A percentile compares a stretch with the other conserved stretches of the same genome.
phyloP scores from a whole-genome alignment of 2,329 filamentous ascomycete genomes.

The Emmonsiellopsis sp. region DNA sequence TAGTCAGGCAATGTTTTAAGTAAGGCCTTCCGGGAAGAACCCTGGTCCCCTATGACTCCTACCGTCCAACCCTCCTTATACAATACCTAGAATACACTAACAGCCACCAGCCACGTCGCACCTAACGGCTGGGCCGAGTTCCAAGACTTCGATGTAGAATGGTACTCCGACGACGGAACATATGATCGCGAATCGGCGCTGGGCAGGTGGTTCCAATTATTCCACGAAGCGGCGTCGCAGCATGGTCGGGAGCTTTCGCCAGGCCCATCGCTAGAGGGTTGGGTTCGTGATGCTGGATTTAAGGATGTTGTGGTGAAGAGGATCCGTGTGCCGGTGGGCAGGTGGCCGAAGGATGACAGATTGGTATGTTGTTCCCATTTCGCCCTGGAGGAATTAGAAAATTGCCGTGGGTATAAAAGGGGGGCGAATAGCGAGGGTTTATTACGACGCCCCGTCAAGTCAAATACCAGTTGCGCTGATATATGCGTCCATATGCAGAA shows the following conservation, averaged over 20 bases:
- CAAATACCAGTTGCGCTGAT: neutral
- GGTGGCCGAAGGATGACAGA: conserved; percentile 19
- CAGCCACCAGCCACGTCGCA: conserved; percentile 4
- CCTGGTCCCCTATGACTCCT: neutral
- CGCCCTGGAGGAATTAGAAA: neutral
- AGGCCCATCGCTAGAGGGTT: conserved; percentile 5
- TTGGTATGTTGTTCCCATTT: conserved; percentile 4
- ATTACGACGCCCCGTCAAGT: neutral
- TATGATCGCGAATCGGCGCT: conserved; percentile 9
- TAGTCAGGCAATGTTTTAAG: conserved; percentile 41
- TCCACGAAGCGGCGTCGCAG: conserved; percentile 16
- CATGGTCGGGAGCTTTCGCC: conserved; percentile 15
- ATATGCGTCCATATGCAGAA: conserved; percentile 4
- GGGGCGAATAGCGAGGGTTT: neutral
- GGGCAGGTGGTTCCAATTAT: conserved; percentile 17
- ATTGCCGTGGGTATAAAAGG: neutral
- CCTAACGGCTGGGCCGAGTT: conserved; percentile 29
- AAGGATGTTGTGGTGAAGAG: conserved; percentile 13
- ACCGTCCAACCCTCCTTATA: neutral
- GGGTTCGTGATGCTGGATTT: conserved; percentile 17
- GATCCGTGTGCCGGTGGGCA: conserved; percentile 16
- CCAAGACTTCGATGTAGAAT: conserved; percentile 20
- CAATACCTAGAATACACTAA: neutral
- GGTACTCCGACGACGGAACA: conserved; percentile 23
- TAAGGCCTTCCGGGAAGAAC: conserved; percentile 7